These are phyloP conservation scores for Eragrostis nindensis DNA, from an alignment of 176 grass and related monocot genomes.

Conservation along the genomic window DNA sequence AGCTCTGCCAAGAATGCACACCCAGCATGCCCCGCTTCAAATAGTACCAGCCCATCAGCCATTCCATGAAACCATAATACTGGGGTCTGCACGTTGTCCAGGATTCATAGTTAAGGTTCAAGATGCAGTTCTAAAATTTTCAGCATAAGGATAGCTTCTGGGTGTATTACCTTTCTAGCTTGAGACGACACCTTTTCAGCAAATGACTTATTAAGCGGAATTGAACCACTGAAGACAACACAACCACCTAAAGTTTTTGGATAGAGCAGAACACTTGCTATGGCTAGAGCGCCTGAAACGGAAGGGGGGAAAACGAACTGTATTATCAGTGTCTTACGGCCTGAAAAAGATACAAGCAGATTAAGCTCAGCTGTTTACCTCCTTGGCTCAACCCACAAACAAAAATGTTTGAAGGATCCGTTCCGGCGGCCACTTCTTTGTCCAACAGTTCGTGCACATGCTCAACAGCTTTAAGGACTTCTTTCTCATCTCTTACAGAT, in stretches of 20 bases:
- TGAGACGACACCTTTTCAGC: slow-evolving; percentile 40
- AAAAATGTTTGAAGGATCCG: slow-evolving; percentile 52
- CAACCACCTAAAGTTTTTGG: slow-evolving; percentile 64
- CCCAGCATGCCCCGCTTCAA: slow-evolving; percentile 62
- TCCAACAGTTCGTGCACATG: slow-evolving; percentile 58
- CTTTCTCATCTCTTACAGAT: slow-evolving; percentile 51
- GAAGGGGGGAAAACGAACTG: background rate
- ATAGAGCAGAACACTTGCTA: slow-evolving; percentile 69
- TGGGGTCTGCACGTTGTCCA: slow-evolving; percentile 57
- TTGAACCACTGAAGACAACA: slow-evolving; percentile 70
- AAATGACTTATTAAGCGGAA: slow-evolving; percentile 55
- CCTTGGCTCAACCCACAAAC: slow-evolving; percentile 71
- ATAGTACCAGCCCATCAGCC: slow-evolving; percentile 58
- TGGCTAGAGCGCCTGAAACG: slow-evolving; percentile 51
- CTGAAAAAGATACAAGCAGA: background rate
- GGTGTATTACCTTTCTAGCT: slow-evolving; percentile 56
- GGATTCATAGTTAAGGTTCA: background rate
- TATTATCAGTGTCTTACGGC: background rate
- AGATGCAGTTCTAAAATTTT: background rate
- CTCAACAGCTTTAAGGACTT: slow-evolving; percentile 59
- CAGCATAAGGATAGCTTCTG: background rate
- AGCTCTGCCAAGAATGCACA: slow-evolving; percentile 60
- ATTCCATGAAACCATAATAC: slow-evolving; percentile 81
- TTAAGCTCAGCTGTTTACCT: slow-evolving; percentile 28
- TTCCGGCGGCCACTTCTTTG: slow-evolving; percentile 50